Evolutionary conservation across 106 monocot genomes (phyloP), one percentile per base, ranked within the genome.

Genomic region (Acorus gramineus): DNA sequence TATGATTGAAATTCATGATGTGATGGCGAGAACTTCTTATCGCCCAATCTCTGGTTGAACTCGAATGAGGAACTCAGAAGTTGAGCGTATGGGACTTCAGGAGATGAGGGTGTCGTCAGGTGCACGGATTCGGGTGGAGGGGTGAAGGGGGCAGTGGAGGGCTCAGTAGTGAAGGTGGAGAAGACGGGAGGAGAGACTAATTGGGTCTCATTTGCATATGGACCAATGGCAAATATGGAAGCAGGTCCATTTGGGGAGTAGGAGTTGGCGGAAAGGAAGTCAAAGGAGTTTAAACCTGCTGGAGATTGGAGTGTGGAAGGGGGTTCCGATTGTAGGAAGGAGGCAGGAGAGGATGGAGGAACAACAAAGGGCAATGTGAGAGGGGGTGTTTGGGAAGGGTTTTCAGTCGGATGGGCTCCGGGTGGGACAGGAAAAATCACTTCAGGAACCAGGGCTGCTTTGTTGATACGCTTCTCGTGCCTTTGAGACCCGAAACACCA

Each of bases 141-240:
- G 56, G 91, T 98, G 12, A 98, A 79, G 12, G 87, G 74, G 28
- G 96, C 87, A 42, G 96, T 98, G 12, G 85, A 85, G 46, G 96
- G 91, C 73, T 98, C 96, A 42, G 96, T 98, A 62, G 87, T 96
- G 69, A 96, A 85, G 14, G 87, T 82, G 14, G 93, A 93, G 70
- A 93, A 93, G 8, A 79, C 89, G 2, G 96, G 96, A 3, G 96
- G 96, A 11, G 96, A 87, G 14, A 98, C 96, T 63, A 85, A 67
- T 63, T 98, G 96, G 14, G 85, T 91, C 62, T 98, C 96, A 54
- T 91, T 69, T 55, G 85, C 91, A 63, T 91, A 98, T 4, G 96
- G 96, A 11, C 96, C 96, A 4, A 88, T 77, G 46, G 85, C 76
- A 71, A 98, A 88, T 53, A 85, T 81, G 59, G 91, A 85, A 50